Evolutionary conservation across 1,139 yeast species (phyloP), one percentile per base, ranked within the genome.

Genomic region (Protomyces gravidus): DNA sequence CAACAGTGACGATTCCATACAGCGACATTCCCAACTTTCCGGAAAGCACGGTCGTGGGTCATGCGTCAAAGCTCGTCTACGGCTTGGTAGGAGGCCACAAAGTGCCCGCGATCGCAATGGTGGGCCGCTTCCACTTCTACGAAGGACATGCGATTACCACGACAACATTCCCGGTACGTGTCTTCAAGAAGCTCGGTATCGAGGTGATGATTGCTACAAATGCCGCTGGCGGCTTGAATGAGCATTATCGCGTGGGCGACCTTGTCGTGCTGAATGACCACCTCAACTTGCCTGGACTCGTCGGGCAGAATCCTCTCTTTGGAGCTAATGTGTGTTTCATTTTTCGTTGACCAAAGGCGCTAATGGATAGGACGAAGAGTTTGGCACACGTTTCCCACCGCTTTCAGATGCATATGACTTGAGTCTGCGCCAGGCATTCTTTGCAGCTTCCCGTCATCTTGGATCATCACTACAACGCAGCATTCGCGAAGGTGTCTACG

Each of bases 181-280:
- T 86, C 28, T 83, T 95, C 62, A 78, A 81, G 61, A 71, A 76
- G 39, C 73, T 90, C 66, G 87, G 85, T 0, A 81, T 85, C 39
- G 71, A 76, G 46, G 76, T 77, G 3, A 75, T 90, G 47, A 76
- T 92, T 32, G 68, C 71, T 2, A 92, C 97, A 25, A 92, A 92
- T 72, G 97, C 97, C 1, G 96, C 97, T 1, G 98, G 97, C 36
- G 97, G 97, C 0, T 72, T 86, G 46, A 86, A 88, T 68, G 72
- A 80, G 1, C 69, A 69, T 1, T 90, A 74, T 71, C 78, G 77
- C 59, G 58, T 53, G 9, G 97, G 97, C 25, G 97, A 92, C 69
- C 75, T 92, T 67, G 90, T 92, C 97, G 78, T 92, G 58, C 80
- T 92, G 63, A 80, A 80, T 70, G 50, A 68, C 65, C 98, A 92